Evolutionary conservation across 2,329 filamentous ascomycete species (phyloP), one percentile per base, ranked within the genome.

Genomic region (Phaeosphaeria sp.): DNA sequence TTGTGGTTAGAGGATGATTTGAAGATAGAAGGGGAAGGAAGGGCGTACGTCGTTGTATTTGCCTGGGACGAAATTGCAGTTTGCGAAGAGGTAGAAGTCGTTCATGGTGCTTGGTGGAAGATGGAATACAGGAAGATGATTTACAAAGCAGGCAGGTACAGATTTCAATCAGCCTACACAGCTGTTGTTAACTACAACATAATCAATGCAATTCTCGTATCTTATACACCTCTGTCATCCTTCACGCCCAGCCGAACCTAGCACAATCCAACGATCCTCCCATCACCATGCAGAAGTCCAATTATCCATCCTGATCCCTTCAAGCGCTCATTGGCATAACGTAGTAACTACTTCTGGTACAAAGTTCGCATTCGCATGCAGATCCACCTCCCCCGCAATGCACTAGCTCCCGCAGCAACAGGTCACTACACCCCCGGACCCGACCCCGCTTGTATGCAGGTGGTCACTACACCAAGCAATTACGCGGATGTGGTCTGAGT

Each of bases 61-160:
- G 52, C 72, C 74, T 13, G 74, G 75, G 1, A 78, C 66, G 58
- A 78, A 77, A 52, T 78, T 77, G 54, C 74, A 75, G 49, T 77
- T 77, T 50, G 66, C 68, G 46, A 72, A 71, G 46, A 72, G 62
- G 47, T 70, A 71, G 55, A 72, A 71, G 53, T 67, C 59, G 41
- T 66, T 39, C 61, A 59, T 62, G 20, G 15, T 51, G 46, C n/a
- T n/a, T n/a, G n/a, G n/a, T n/a, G n/a, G n/a, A n/a, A n/a, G n/a
- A n/a, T n/a, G n/a, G n/a, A n/a, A n/a, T n/a, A n/a, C n/a, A n/a
- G n/a, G n/a, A n/a, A n/a, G n/a, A n/a, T n/a, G n/a, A n/a, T n/a
- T n/a, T n/a, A n/a, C n/a, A n/a, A n/a, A n/a, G n/a, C n/a, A n/a
- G n/a, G n/a, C n/a, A n/a, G n/a, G n/a, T n/a, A n/a, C n/a, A n/a